Percentiles rank a stretch among this genome's conserved stretches.
Evolutionary conservation across 352 stramenopile species (phyloP).

Genomic region (Phytophthora colocasiae): DNA sequence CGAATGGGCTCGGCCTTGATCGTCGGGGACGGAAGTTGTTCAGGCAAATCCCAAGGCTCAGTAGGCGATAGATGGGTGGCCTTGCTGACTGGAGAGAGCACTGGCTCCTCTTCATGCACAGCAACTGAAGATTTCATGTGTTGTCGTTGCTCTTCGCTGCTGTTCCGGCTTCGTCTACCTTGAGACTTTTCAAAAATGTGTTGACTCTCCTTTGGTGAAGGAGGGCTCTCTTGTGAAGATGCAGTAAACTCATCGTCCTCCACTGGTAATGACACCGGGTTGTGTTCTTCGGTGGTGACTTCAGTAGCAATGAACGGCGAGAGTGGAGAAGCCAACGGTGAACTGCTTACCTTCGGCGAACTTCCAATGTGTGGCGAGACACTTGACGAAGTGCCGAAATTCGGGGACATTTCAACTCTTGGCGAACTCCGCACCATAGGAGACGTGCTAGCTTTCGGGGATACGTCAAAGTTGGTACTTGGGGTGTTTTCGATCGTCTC

Average conservation of each 20-base stretch:
- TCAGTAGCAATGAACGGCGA: conserved; percentile 26
- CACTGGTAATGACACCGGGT: conserved; percentile 2
- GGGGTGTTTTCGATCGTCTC: conserved; percentile 8
- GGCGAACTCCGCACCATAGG: conserved; percentile 21
- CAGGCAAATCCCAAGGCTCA: conserved; percentile 43
- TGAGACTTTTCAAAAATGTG: conserved; percentile 9
- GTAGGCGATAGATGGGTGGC: conserved; percentile 38
- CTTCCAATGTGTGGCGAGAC: conserved; percentile 29
- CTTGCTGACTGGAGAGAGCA: conserved; percentile 32
- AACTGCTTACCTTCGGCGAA: conserved; percentile 42
- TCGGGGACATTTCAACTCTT: conserved; percentile 23
- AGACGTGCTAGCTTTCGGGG: conserved; percentile 28
- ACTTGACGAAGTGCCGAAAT: conserved; percentile 21
- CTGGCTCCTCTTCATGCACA: conserved; percentile 28
- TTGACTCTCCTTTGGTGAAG: conserved; percentile 11
- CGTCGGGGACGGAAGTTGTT: conserved; percentile 32
- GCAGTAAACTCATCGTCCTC: conserved; percentile 6
- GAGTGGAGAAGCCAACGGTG: conserved; percentile 33
- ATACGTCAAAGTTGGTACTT: conserved; percentile 31
- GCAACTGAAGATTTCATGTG: conserved; percentile 13
- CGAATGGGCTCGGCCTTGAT: conserved; percentile 22
- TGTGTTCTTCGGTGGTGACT: conserved; percentile 9
- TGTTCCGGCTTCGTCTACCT: conserved; percentile 36
- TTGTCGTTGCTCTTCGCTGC: conserved; percentile 31
- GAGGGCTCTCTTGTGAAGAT: conserved; percentile 8